phyloP scores from a whole-genome alignment of 1,139 yeast genomes.

The Kodamaea sp. region DNA sequence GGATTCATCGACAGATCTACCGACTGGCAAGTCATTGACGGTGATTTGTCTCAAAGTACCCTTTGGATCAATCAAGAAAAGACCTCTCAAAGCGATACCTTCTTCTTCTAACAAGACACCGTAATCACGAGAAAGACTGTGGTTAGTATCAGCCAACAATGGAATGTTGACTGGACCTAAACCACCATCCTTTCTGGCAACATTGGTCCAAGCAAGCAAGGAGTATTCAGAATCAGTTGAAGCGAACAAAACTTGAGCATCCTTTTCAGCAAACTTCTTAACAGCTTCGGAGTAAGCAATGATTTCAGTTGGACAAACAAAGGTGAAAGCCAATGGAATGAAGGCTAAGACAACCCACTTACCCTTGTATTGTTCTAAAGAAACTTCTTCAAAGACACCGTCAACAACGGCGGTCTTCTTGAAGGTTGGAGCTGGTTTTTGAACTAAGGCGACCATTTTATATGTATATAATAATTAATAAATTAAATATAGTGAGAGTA shows the following conservation, averaged over 20 bases:
- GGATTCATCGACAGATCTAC: slow-evolving; percentile 97
- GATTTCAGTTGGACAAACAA: slow-evolving; percentile 98
- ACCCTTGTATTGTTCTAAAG: slow-evolving; percentile 93
- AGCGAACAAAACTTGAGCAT: slow-evolving; percentile 86
- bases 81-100: slow-evolving; percentile 96
- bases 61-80: slow-evolving; percentile 94
- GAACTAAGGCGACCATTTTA: slow-evolving; percentile 82
- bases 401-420: slow-evolving; percentile 94
- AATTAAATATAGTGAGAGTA: background rate
- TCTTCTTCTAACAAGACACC: slow-evolving; percentile 95
- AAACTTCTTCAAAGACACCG: slow-evolving; percentile 91
- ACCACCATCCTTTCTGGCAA: slow-evolving; percentile 96
- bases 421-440: slow-evolving; percentile 94
- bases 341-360: slow-evolving; percentile 96
- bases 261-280: slow-evolving; percentile 82
- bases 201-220: slow-evolving; percentile 96
- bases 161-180: slow-evolving; percentile 93
- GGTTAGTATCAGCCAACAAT: slow-evolving; percentile 95
- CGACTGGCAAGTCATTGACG: slow-evolving; percentile 97
- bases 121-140: slow-evolving; percentile 88
- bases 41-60: slow-evolving; percentile 94
- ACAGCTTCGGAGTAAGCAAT: slow-evolving; percentile 96
- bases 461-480: slow-evolving; percentile 1
- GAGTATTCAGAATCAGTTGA: slow-evolving; percentile 98
- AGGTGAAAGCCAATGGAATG: slow-evolving; percentile 98